A percentile compares a stretch with the other conserved stretches of the same genome.
These are phyloP conservation scores for Rhizoclosmatium globosum DNA, from an alignment of 192 early-diverging fungal species.

Conservation along the genomic window DNA sequence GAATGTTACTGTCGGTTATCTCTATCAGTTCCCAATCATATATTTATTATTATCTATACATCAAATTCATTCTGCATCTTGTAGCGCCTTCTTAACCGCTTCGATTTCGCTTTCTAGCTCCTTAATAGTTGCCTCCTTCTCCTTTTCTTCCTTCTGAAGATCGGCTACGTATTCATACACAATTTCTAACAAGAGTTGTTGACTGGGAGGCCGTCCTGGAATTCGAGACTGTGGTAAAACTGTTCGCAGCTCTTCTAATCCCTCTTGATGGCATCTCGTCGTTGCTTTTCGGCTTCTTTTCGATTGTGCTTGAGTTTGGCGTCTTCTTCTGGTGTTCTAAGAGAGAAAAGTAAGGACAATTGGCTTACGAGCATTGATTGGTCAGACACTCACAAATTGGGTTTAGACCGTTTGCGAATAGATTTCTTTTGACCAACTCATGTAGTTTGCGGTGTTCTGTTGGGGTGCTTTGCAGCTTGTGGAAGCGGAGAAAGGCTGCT, in stretches of 20 bases:
- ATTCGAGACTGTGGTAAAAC: background rate
- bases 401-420: no score
- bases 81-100: no score
- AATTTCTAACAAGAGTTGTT: background rate
- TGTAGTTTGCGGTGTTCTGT: no score
- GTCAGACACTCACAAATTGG: no score
- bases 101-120: background rate
- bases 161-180: background rate
- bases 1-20: no score
- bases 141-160: background rate
- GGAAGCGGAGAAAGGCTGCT: no score
- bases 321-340: background rate
- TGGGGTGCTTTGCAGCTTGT: no score
- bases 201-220: background rate
- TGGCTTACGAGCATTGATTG: no score
- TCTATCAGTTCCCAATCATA: no score
- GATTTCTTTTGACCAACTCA: no score
- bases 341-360: background rate
- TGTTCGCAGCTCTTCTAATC: background rate
- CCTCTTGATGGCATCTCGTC: conserved; percentile 1
- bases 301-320: background rate
- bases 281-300: conserved; percentile 13
- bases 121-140: background rate
- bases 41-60: no score
- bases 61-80: no score